These are phyloP conservation scores for Musa acuminata DNA, from an alignment of 176 grass and related monocot genomes.

Conservation along the genomic window DNA sequence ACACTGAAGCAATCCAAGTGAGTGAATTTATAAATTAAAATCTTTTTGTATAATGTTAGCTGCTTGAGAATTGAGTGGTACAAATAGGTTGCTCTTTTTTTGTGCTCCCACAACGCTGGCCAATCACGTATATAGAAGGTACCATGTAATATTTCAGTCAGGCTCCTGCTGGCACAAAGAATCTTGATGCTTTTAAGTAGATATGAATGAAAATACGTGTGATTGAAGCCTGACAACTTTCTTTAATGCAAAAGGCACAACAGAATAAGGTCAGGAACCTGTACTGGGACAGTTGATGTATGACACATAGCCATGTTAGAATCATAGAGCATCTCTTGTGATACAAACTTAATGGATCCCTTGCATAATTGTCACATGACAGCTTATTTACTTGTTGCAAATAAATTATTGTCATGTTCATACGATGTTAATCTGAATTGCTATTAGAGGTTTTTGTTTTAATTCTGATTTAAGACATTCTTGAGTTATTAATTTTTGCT, in stretches of 20 bases:
- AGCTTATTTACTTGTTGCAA: no score
- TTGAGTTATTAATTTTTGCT: conserved; percentile 6
- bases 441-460: background rate
- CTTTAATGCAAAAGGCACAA: no score
- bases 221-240: no score
- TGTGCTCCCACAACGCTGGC: background rate
- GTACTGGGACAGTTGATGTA: no score
- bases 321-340: background rate
- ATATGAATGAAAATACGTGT: no score
- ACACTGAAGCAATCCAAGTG: conserved; percentile 88
- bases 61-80: background rate
- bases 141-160: background rate
- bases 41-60: background rate
- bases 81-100: background rate
- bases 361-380: no score
- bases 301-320: background rate
- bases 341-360: no score
- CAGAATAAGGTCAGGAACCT: no score
- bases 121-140: background rate
- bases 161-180: background rate
- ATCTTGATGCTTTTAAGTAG: no score
- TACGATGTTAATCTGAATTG: no score
- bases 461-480: background rate
- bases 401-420: no score
- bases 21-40: background rate